These are phyloP conservation scores for Penicillium argentinense DNA, from an alignment of 495 filamentous ascomycete species.

Conservation along the genomic window DNA sequence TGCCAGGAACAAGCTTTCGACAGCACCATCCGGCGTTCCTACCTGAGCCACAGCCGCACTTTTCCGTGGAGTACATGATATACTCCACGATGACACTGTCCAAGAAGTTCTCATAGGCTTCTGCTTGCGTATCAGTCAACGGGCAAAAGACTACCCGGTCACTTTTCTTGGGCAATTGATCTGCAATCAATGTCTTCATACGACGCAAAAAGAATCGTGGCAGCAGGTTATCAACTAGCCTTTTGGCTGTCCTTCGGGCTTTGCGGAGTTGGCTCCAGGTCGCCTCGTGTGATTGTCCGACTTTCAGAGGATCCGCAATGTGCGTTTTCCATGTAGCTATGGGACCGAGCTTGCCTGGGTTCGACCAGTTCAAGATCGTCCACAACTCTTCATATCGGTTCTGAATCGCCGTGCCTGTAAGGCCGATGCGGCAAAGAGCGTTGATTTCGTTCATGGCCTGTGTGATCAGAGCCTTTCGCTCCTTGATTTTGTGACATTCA, in stretches of 20 bases:
- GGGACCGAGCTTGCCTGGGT: slow-evolving; percentile 83
- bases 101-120: slow-evolving; percentile 82
- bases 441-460: slow-evolving; percentile 90
- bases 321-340: slow-evolving; percentile 72
- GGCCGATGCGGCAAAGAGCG: slow-evolving; percentile 85
- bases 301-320: slow-evolving; percentile 75
- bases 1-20: slow-evolving; percentile 54
- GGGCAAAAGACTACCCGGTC: slow-evolving; percentile 96
- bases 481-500: slow-evolving; percentile 93
- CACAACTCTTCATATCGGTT: slow-evolving; percentile 98
- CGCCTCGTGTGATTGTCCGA: slow-evolving; percentile 93
- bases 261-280: slow-evolving; percentile 77
- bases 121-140: slow-evolving; percentile 75
- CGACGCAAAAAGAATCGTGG: slow-evolving; percentile 90
- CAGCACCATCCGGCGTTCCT: slow-evolving; percentile 86
- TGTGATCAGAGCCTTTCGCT: slow-evolving; percentile 71
- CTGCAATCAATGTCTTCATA: slow-evolving; percentile 88
- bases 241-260: slow-evolving; percentile 79
- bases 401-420: slow-evolving; percentile 96
- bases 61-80: slow-evolving; percentile 64
- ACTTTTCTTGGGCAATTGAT: slow-evolving; percentile 94
- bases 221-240: slow-evolving; percentile 82
- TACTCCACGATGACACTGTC: slow-evolving; percentile 68
- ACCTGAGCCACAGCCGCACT: slow-evolving; percentile 67
- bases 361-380: slow-evolving; percentile 96